Evolutionary conservation across 1,284 basidiomycete species (phyloP), one percentile per base, ranked within the genome.

Genomic region (Hemileia vastatrix): DNA sequence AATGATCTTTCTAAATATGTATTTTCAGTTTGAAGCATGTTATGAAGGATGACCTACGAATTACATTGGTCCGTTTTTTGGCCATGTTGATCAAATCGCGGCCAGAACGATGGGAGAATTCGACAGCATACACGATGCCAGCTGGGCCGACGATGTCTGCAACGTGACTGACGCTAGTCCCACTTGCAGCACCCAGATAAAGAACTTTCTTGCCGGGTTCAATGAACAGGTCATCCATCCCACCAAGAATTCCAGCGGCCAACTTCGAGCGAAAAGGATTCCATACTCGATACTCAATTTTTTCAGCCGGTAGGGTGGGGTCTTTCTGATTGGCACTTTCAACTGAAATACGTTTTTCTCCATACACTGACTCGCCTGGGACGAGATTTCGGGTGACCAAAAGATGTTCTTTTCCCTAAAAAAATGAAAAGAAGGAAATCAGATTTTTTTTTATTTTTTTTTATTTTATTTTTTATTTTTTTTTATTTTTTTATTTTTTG

Each of bases 81-180:
- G 95, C 94, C 95, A 98, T 99, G 79, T 90, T 90, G 74, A 99
- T 96, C 66, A 98, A 80, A 78, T 99, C 94, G 79, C 94, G 89
- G 51, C 94, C 94, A 65, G 91, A 94, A 71, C 95, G 86, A 75
- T 87, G 83, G 2, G 93, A 97, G 80, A 99, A 98, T 79, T 99
- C 94, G 64, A 98, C 95, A 47, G 94, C 94, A 77, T 98, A 98
- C 9, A 98, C 95, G 65, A 88, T 84, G 64, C 94, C 94, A 72
- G 95, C 88, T 47, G 95, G 93, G 24, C 94, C 94, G 74, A 98
- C 93, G 68, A 98, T 87, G 77, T 98, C 94, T 50, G 94, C 93
- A 60, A 98, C 94, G 82, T 98, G 94, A 72, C 89, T 93, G 67
- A 98, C 95, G 78, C 88, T 92, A 44, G 95, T 98, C 70, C 94